A percentile compares a stretch with the other conserved stretches of the same genome.
These are phyloP conservation scores for Phaseolus coccineus DNA, from an alignment of 331 rosid species.

Conservation along the genomic window DNA sequence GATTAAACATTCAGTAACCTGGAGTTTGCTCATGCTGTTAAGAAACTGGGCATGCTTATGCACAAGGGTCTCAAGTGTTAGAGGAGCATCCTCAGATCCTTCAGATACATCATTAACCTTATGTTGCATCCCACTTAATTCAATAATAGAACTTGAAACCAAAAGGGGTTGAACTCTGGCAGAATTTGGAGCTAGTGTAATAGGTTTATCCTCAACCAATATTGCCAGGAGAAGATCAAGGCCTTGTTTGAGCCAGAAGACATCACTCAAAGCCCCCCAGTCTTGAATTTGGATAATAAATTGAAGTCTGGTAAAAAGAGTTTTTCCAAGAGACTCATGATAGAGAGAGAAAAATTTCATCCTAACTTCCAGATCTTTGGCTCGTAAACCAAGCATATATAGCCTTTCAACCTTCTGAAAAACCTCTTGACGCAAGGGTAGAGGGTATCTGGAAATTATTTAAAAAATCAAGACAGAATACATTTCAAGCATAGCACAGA, in stretches of 20 bases:
- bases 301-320: slow-evolving; percentile 86
- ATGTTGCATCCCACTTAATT: slow-evolving; percentile 76
- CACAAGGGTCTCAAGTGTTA: slow-evolving; percentile 86
- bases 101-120: slow-evolving; percentile 77
- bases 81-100: slow-evolving; percentile 75
- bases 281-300: slow-evolving; percentile 89
- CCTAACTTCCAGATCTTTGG: slow-evolving; percentile 91
- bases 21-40: slow-evolving; percentile 90
- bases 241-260: slow-evolving; percentile 99
- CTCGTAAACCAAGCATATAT: slow-evolving; percentile 96
- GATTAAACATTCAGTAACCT: slow-evolving; percentile 60
- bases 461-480: slow-evolving; percentile 35
- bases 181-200: slow-evolving; percentile 94
- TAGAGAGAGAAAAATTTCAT: slow-evolving; percentile 84
- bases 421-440: slow-evolving; percentile 81
- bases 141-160: slow-evolving; percentile 64
- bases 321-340: slow-evolving; percentile 87
- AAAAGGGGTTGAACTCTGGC: slow-evolving; percentile 91
- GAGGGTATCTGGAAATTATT: slow-evolving; percentile 65
- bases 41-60: slow-evolving; percentile 87
- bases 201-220: slow-evolving; percentile 93
- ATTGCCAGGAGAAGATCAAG: slow-evolving; percentile 97
- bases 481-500: slow-evolving; percentile 10
- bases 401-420: slow-evolving; percentile 93
- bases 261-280: slow-evolving; percentile 96